Base-by-base conservation (phyloP, 2,329 filamentous ascomycete species). In the Pseudophaeomoniella oleicola region DNA sequence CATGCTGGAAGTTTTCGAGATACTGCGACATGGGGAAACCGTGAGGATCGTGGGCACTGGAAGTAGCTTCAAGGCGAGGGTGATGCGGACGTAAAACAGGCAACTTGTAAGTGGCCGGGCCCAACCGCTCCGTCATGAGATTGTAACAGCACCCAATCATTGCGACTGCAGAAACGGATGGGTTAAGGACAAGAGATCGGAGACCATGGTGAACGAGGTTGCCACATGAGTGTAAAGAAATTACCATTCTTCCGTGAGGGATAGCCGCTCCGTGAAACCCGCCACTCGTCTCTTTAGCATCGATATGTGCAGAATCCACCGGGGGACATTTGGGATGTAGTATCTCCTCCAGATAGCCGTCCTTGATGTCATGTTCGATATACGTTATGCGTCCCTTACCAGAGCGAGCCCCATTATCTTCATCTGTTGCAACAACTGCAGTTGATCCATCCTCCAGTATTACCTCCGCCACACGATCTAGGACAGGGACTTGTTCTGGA, bases 131-230 rank as follows among this genome's bases (percentile, higher is more conserved):
- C 0, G 88, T 94, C 47, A 96, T 64, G 4, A 96, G 74, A 50
- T 98, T 98, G 67, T 98, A 96, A 67, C 90, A 98, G 64, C 90
- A 98, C 33, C 90, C 90, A 41, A 98, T 85, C 53, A 98, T 87
- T 39, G 88, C 88, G 15, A 96, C 80, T n/a, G 86, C 85, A 19
- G 76, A 75, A 38, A 96, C 87, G 3, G 77, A 72, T 0, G 81
- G 79, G 52, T 94, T 96, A 39, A 92, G 62, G 2, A 87, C 60
- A 14, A 98, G 71, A 1, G 88, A 92, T 11, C 84, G 78, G 39
- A 98, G 78, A 6, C 83, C 90, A 53, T 92, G 87, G 56, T 98
- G 90, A 1, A 92, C 81, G n/a, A 98, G 75, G 47, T 98, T 96
- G 17, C 90, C 90, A 53, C 90, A 98, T 1, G 88, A 96, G 57